Evolutionary conservation across 2,329 filamentous ascomycete genomes (phyloP).

Genomic region (Ascochyta rabiei): DNA sequence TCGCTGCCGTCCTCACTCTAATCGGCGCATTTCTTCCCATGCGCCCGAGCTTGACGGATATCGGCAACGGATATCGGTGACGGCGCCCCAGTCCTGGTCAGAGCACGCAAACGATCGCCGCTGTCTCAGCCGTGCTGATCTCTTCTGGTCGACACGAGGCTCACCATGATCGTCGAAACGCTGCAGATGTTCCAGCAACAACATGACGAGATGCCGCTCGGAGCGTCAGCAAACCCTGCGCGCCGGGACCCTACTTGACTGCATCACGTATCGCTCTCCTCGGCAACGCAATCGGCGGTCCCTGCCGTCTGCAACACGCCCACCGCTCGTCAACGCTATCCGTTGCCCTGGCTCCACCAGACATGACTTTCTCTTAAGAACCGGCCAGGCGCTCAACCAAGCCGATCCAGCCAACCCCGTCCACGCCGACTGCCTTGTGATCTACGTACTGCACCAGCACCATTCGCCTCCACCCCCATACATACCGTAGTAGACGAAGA

Average conservation of each 20-base stretch:
- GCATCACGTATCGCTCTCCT: constrained; percentile 22
- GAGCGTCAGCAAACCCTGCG: background rate
- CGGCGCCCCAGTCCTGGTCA: background rate
- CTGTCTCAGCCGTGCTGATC: constrained; percentile 19
- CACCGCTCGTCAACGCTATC: constrained; percentile 21
- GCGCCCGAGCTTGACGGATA: background rate
- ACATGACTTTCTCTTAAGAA: constrained; percentile 15
- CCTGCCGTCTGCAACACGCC: constrained; percentile 19
- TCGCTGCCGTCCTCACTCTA: background rate
- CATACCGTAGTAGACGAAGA: background rate
- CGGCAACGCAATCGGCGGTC: constrained; percentile 25
- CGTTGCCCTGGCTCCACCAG: constrained; percentile 20
- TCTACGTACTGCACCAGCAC: background rate
- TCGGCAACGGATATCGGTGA: background rate
- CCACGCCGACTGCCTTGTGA: background rate
- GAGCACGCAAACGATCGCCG: constrained; percentile 4
- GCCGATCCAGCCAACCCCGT: background rate
- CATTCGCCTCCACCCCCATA: background rate
- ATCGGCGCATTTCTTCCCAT: background rate
- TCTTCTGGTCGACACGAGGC: constrained; percentile 18
- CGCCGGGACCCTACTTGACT: background rate
- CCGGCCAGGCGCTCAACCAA: background rate
- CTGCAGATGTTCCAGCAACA: constrained; percentile 1
- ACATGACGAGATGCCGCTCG: background rate
- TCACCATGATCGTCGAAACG: constrained; percentile 5